Conservation (phyloP, 495 filamentous ascomycete genomes). For the Neurospora terricola region DNA sequence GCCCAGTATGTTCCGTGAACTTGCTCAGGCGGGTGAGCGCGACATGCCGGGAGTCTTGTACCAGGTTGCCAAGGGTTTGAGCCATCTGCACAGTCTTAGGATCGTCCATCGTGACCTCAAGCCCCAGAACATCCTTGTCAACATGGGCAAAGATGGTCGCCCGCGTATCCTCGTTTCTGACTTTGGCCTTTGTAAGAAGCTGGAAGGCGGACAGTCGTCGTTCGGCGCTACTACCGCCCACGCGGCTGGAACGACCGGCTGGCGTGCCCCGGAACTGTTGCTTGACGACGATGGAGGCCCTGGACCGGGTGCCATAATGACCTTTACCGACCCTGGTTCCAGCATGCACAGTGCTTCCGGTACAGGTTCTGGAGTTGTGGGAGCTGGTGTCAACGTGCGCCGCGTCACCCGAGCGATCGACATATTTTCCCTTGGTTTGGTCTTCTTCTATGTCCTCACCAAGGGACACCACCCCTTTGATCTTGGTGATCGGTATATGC, state of each 20-base stretch:
- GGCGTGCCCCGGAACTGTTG: slow-evolving; percentile 91
- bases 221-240: slow-evolving; percentile 91
- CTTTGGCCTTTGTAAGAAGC: slow-evolving; percentile 94
- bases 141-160: slow-evolving; percentile 45
- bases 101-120: slow-evolving; percentile 97
- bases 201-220: slow-evolving; percentile 92
- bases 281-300: slow-evolving; percentile 55
- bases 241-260: slow-evolving; percentile 86
- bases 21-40: slow-evolving; percentile 43
- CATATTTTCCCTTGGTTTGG: slow-evolving; percentile 90
- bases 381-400: slow-evolving; percentile 34
- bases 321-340: slow-evolving; percentile 26
- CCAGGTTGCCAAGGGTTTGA: slow-evolving; percentile 78
- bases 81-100: slow-evolving; percentile 80
- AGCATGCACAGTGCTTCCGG: slow-evolving; percentile 38
- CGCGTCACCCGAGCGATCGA: slow-evolving; percentile 92
- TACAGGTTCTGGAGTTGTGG: slow-evolving; percentile 18
- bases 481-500: slow-evolving; percentile 83
- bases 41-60: slow-evolving; percentile 59
- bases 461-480: slow-evolving; percentile 90
- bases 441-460: slow-evolving; percentile 94
- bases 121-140: slow-evolving; percentile 89
- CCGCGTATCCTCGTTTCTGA: slow-evolving; percentile 87
- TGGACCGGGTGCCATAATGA: slow-evolving; percentile 17
- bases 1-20: slow-evolving; percentile 35